Evolutionary conservation across 345 rosid genomes (phyloP), one percentile per base, ranked within the genome.

Genomic region (Rhodamnia rubescens): DNA sequence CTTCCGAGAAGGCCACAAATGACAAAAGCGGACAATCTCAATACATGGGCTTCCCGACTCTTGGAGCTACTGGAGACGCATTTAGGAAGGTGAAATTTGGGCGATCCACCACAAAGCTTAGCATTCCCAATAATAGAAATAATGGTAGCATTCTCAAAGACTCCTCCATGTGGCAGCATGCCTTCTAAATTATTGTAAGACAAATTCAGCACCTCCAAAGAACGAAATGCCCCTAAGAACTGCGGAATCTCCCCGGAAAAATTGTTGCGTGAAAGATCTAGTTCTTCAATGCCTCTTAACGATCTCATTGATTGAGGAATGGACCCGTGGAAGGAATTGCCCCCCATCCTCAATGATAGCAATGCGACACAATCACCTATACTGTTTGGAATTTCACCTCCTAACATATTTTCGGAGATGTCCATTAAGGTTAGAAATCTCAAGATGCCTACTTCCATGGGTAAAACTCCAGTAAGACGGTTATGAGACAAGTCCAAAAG

Each of bases 221-320:
- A 74, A 69, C 5, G 36, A 10, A 87, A 22, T 49, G 32, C 42
- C 24, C 2, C 83, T 42, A 85, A 85, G 36, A 55, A 81, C 1
- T 32, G 2, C 12, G 89, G 89, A 27, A 88, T 88, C 44, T 56
- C 82, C 40, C 78, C 84, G 3, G 53, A 36, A 58, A 88, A 49
- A n/a, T 64, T 64, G 11, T 64, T 64, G 44, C 15, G 75, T 64
- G 75, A 64, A 64, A 64, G 44, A 64, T 64, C 75, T 6, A 64
- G 5, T 64, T 29, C 75, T 64, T 64, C 75, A 64, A 32, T 29
- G 44, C 44, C 24, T 64, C 75, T 64, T 64, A 64, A 64, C 6
- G 6, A 29, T 32, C 75, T 32, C 22, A 64, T 29, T 0, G 44
- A 32, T 32, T 64, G 75, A 64, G 75, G 44, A 64, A 64, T 32